phyloP scores from a whole-genome alignment of 2,329 filamentous ascomycete genomes.

The Ophiostoma tasmaniense region DNA sequence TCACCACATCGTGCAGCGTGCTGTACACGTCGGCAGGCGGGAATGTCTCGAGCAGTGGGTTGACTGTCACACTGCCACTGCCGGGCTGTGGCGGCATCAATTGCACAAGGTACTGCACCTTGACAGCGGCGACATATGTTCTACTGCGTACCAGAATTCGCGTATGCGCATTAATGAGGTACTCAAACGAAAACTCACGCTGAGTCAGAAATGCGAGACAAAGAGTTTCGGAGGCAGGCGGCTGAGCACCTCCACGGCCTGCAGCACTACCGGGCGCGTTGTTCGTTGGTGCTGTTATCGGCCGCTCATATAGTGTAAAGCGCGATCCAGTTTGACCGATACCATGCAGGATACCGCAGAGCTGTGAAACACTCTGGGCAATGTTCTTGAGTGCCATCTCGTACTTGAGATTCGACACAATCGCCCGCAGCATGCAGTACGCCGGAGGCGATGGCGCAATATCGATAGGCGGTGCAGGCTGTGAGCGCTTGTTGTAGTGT shows the following conservation, averaged over 20 bases:
- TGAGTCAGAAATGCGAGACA: slow-evolving; percentile 36
- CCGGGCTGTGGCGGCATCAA: slow-evolving; percentile 26
- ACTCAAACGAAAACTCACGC: slow-evolving; percentile 34
- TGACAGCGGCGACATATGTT: slow-evolving; percentile 37
- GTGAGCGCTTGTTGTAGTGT: slow-evolving; percentile 56
- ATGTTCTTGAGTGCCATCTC: slow-evolving; percentile 32
- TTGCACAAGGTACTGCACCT: slow-evolving; percentile 37
- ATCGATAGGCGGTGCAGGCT: slow-evolving; percentile 37
- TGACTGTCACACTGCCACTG: slow-evolving; percentile 14
- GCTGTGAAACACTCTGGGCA: slow-evolving; percentile 34
- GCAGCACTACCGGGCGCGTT: background rate
- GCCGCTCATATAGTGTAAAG: slow-evolving; percentile 20
- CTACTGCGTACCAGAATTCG: slow-evolving; percentile 37
- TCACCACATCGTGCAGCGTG: slow-evolving; percentile 35
- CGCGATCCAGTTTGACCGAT: slow-evolving; percentile 13
- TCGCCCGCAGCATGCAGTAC: slow-evolving; percentile 43
- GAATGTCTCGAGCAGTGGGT: slow-evolving; percentile 32
- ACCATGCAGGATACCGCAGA: slow-evolving; percentile 36
- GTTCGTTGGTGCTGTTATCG: slow-evolving; percentile 22
- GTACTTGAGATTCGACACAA: slow-evolving; percentile 42
- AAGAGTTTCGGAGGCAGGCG: slow-evolving; percentile 38
- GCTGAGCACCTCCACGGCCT: slow-evolving; percentile 16
- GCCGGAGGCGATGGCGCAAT: slow-evolving; percentile 33
- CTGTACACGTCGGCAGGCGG: slow-evolving; percentile 39
- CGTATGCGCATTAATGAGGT: slow-evolving; percentile 37